Base-by-base conservation (phyloP, 495 filamentous ascomycete species). In the Penicillium pancosmium region DNA sequence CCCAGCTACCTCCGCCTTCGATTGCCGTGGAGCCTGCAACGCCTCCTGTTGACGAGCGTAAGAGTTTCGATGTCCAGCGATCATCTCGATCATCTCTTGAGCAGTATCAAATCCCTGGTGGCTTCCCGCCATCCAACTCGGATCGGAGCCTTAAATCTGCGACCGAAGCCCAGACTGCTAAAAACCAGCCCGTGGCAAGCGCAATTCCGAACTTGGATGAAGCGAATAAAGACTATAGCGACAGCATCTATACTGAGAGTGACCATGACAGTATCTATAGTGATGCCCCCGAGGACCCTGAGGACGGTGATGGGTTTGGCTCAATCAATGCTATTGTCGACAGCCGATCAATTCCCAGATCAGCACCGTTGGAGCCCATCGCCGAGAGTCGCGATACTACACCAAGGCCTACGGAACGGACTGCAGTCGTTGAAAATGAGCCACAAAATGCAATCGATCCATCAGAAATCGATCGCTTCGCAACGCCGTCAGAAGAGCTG, bases 241-340 rank as follows among this genome's bases (percentile, higher is more conserved):
- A 48, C 18, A 48, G 46, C 23, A 18, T 25, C 46, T 25, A 48
- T 19, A 72, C 71, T 7, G 79, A 79, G 47, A 79, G 78, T n/a
- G 46, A 48, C 34, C 77, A 78, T 25, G 76, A 80, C 33, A 93
- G 89, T 70, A 81, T 93, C 49, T 97, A 93, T 71, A 94, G 90
- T 65, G 92, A 97, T 79, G 92, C 92, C 3, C 87, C 87, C 43
- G 92, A 96, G 66, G 89, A 91, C 54, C 73, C 89, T 0, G 85
- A 44, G n/a, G 41, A 93, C 41, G 87, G 86, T 5, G 85, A 87
- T 61, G 90, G 88, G 0, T 96, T 92, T 71, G 82, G 88, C 49
- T 95, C 91, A 12, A 84, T 97, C 47, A 85, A 96, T 73, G 92
- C 92, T 27, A 87, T 96, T 44, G 80, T 95, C 2, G 87, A 92